A percentile compares a stretch with the other conserved stretches of the same genome.
Conservation (phyloP, 345 rosid genomes). For the Microthlaspi erraticum region DNA sequence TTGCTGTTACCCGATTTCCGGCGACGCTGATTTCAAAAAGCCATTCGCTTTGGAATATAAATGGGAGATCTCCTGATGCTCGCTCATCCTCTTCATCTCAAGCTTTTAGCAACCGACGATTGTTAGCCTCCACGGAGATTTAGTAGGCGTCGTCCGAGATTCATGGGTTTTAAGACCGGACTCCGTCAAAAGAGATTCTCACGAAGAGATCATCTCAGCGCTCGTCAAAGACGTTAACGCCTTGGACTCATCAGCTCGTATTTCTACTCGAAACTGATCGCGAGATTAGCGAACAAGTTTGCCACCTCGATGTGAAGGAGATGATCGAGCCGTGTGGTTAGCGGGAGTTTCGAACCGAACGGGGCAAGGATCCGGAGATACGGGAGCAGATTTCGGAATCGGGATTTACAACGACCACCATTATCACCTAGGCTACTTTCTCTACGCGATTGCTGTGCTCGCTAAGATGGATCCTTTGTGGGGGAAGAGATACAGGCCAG, state of each 20-base stretch:
- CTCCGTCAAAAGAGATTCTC: conserved; percentile 54
- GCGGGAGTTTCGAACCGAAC: conserved; percentile 73
- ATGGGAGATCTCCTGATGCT: conserved; percentile 91
- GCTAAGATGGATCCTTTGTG: conserved; percentile 81
- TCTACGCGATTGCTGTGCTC: conserved; percentile 90
- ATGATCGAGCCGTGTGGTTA: conserved; percentile 87
- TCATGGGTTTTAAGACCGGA: conserved; percentile 72
- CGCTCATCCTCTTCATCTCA: too few species aligned
- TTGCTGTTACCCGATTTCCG: conserved; percentile 80
- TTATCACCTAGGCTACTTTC: conserved; percentile 88
- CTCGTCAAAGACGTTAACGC: conserved; percentile 67
- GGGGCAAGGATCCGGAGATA: conserved; percentile 69
- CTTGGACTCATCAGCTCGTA: conserved; percentile 59
- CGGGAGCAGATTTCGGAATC: conserved; percentile 85
- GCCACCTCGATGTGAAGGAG: conserved; percentile 64
- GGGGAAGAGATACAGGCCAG: conserved; percentile 84
- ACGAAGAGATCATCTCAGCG: conserved; percentile 65
- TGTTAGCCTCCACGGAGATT: conserved; percentile 82
- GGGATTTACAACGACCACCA: conserved; percentile 84
- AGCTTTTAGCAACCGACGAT: conserved; percentile 53
- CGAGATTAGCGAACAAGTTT: conserved; percentile 88
- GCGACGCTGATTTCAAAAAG: conserved; percentile 66
- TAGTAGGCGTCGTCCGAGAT: conserved; percentile 86
- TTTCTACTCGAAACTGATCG: conserved; percentile 77
- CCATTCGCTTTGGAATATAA: conserved; percentile 78